Evolutionary conservation across 345 rosid species (phyloP), one percentile per base, ranked within the genome.

Genomic region (Dimocarpus longan): DNA sequence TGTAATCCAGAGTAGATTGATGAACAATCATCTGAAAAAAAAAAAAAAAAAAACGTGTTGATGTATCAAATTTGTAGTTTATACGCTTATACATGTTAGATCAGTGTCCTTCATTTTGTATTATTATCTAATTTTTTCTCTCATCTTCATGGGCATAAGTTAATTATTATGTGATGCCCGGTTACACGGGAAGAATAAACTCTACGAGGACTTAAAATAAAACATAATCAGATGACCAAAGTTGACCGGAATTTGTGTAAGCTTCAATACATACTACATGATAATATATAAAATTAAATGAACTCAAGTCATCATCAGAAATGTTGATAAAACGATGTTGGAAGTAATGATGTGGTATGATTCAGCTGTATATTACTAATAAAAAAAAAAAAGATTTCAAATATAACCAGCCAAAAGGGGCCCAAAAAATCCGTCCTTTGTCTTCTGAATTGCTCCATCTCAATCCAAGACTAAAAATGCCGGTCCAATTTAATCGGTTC

Each of bases 31-130:
- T 18, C 64, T 42, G 56, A 39, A 66, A 11, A 43, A 21, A 28
- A 40, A 43, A 16, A 28, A 19, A 60, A 26, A 44, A 65, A 46
- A 26, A 32, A 26, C n/a, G 40, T 73, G 76, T 65, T 52, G 0
- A 39, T 73, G 74, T 79, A 68, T 68, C 70, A 42, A 54, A 59
- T 12, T 54, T 21, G 77, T 66, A 52, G 26, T 22, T 24, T 52
- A 60, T 50, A 19, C 32, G 5, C 71, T 60, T 44, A 73, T 40
- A 22, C 68, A 43, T 60, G 77, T 24, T 22, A 44, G 42, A 44
- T 57, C 78, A 66, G 24, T 52, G 52, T 43, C 57, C 37, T 28
- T 60, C 12, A 54, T 67, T 16, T 6, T 74, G 16, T 26, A 44
- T 24, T 62, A 50, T 42, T 22, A 60, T 43, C 22, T 73, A 13